Base-by-base conservation (phyloP, 2,329 filamentous ascomycete genomes). In the Fusarium protoensiforme region DNA sequence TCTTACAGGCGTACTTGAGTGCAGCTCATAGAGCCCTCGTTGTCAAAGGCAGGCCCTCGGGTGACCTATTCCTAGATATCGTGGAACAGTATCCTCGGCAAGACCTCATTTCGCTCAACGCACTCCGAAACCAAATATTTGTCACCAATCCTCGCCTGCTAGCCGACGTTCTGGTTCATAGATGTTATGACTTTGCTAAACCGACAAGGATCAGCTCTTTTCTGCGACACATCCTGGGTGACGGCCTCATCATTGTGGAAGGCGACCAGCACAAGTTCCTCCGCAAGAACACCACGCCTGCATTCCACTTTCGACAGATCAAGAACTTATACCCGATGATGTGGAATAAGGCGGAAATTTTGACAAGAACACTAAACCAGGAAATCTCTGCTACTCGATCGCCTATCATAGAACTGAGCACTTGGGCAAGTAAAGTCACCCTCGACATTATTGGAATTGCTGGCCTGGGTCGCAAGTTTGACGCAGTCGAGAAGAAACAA, bases 261-360 rank as follows among this genome's bases (percentile, higher is more conserved):
- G 92, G 92, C 3, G 91, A 93, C 35, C 89, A 91, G 69, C 92
- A 94, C 78, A 93, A 91, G 81, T 87, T 90, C 74, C 85, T 91
- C 75, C 86, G 92, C n/a, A 93, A 92, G 79, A 89, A 90, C 58
- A 85, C 92, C 11, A 88, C 88, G 78, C 92, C 91, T 1, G 91
- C 91, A 0, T 94, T 94, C 77, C 85, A 87, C 48, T 92, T 90
- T 75, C 87, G 92, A 5, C 90, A 93, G 70, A 87, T 94, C 78
- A 93, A 92, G 71, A 86, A 92, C 46, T 80, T 94, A 2, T 93
- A 93, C 68, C 91, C 91, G 0, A 85, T 91, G 63, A 93, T 94
- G 81, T 94, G 92, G 91, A 77, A 80, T 1, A 94, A 93, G 65
- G 79, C 79, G 0, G 73, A 77, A 18, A 64, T 74, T 1, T 69